Evolutionary conservation across 129 eudicot species (phyloP).

Genomic region (Oenanthe sinensis): DNA sequence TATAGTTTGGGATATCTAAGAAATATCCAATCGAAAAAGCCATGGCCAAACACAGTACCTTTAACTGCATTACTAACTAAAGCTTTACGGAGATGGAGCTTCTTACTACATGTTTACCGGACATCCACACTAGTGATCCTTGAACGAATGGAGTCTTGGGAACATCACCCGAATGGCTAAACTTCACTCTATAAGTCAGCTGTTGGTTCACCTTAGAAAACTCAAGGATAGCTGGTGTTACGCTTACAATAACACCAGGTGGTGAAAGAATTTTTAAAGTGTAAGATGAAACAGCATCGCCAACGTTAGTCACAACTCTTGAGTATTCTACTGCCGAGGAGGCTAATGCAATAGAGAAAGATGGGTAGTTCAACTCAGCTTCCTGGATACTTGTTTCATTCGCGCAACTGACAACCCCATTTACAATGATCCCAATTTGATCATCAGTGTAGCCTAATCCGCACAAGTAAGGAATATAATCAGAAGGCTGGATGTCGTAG

Average conservation of each 20-base stretch:
- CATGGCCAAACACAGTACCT: no score
- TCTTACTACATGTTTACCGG: not conserved
- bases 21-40: no score
- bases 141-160: not conserved
- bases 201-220: slow-evolving; percentile 20
- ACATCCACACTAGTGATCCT: not conserved
- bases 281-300: slow-evolving; percentile 35
- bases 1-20: no score
- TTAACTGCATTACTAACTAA: no score
- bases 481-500: slow-evolving; percentile 35
- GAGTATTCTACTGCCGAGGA: slow-evolving; percentile 18
- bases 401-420: slow-evolving; percentile 25
- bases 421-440: slow-evolving; percentile 22
- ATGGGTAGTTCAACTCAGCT: slow-evolving; percentile 45
- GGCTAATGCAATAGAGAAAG: slow-evolving; percentile 26
- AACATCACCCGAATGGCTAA: not conserved
- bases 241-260: slow-evolving; percentile 17
- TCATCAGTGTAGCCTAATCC: slow-evolving; percentile 32
- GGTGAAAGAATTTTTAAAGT: slow-evolving; percentile 5
- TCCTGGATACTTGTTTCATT: slow-evolving; percentile 20
- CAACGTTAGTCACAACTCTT: slow-evolving; percentile 54
- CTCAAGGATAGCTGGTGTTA: slow-evolving; percentile 25
- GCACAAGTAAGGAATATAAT: slow-evolving; percentile 34
- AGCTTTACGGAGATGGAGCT: not conserved
- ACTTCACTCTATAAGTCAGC: slow-evolving; percentile 27